phyloP scores from a whole-genome alignment of 1,139 yeast genomes.

The Hyphopichia burtonii region DNA sequence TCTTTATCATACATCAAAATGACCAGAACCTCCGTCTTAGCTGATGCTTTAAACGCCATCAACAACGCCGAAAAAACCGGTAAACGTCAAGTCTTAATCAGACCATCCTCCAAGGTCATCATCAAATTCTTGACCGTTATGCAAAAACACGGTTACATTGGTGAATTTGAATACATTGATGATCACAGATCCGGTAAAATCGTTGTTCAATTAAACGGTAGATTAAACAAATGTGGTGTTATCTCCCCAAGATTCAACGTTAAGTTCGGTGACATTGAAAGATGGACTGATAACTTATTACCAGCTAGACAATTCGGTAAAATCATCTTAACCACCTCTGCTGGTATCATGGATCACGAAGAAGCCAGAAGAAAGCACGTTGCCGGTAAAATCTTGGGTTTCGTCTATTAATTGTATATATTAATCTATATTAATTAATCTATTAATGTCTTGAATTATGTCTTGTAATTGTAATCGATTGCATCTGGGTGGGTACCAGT shows the following conservation, averaged over 20 bases:
- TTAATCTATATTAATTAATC: background rate
- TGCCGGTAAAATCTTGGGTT: slow-evolving; percentile 96
- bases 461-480: background rate
- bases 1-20: slow-evolving; percentile 37
- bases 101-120: slow-evolving; percentile 99
- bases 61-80: slow-evolving; percentile 99
- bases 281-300: slow-evolving; percentile 96
- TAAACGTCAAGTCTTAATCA: slow-evolving; percentile 96
- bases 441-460: too few relatives aligned
- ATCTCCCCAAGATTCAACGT: slow-evolving; percentile 98
- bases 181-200: slow-evolving; percentile 99
- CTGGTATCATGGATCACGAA: slow-evolving; percentile 99
- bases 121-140: slow-evolving; percentile 94
- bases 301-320: slow-evolving; percentile 99
- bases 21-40: slow-evolving; percentile 99
- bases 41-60: slow-evolving; percentile 97
- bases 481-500: too few relatives aligned
- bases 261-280: slow-evolving; percentile 88
- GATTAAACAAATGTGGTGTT: slow-evolving; percentile 98
- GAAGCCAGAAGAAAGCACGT: slow-evolving; percentile 99
- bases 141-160: slow-evolving; percentile 99
- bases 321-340: slow-evolving; percentile 96
- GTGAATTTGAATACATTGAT: slow-evolving; percentile 97
- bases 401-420: slow-evolving; percentile 65
- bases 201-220: slow-evolving; percentile 94